A percentile compares a stretch with the other conserved stretches of the same genome.
Conservation (phyloP, 306 rosid genomes). For the Cucumis hystrix region DNA sequence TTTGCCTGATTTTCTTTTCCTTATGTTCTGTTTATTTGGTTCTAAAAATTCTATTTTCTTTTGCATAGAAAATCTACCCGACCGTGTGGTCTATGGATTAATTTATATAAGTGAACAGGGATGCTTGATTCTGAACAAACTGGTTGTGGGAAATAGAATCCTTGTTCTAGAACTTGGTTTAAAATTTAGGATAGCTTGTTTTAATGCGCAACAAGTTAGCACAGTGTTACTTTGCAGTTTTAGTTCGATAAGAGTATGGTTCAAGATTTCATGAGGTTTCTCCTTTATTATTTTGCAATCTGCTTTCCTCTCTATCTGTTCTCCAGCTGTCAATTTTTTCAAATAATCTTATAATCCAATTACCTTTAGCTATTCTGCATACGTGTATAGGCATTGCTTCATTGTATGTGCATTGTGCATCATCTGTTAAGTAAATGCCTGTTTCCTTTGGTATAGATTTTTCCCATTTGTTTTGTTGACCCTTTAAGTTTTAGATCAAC, state of each 20-base stretch:
- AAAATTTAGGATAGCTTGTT: not conserved
- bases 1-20: not conserved
- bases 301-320: not conserved
- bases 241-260: not conserved
- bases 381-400: not conserved
- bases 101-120: not conserved
- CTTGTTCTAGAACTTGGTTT: not conserved
- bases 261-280: not conserved
- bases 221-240: not conserved
- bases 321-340: not conserved
- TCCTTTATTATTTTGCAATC: not conserved
- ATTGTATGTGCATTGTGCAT: not conserved
- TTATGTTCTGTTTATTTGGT: not conserved
- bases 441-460: not conserved
- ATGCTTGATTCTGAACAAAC: not conserved
- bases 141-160: not conserved
- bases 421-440: not conserved
- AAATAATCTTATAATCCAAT: not conserved
- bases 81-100: not conserved
- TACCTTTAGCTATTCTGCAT: not conserved
- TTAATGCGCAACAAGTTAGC: not conserved
- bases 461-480: not conserved
- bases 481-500: not conserved
- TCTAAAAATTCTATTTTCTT: not conserved
- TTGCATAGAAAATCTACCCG: not conserved